A percentile compares a stretch with the other conserved stretches of the same genome.
Evolutionary conservation across 177 flowering plant species (phyloP).

Genomic region (Vitis hybrid): DNA sequence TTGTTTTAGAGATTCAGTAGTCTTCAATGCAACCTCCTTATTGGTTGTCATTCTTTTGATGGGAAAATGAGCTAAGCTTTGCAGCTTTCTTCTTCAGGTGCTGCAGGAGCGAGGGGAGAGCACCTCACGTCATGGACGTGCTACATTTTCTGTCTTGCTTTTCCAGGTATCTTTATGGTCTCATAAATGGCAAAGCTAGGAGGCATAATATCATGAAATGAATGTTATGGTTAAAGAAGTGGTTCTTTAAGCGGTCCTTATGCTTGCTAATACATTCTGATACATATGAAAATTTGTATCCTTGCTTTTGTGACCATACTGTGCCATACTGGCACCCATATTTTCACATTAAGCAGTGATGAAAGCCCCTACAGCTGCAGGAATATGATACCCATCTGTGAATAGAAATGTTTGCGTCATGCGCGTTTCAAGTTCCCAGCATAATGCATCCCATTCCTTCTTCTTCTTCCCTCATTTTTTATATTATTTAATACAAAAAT

Average conservation of each 20-base stretch:
- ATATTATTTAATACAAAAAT: neutral
- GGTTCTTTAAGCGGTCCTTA: neutral
- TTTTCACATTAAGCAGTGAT: conserved; percentile 2
- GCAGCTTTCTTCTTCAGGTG: conserved; percentile 48
- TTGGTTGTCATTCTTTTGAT: neutral
- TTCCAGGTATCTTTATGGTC: conserved; percentile 66
- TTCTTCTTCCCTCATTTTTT: no score
- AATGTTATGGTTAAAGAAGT: no score
- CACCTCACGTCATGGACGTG: conserved; percentile 99
- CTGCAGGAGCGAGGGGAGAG: conserved; percentile 99
- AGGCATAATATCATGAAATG: neutral
- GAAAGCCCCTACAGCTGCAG: neutral
- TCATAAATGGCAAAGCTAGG: neutral
- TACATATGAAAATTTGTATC: neutral
- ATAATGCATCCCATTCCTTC: no score
- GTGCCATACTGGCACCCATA: no score
- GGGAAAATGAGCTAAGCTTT: neutral
- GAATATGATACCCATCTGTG: neutral
- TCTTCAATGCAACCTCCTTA: neutral
- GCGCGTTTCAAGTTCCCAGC: neutral
- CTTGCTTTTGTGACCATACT: conserved; percentile 4
- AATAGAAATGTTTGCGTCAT: neutral
- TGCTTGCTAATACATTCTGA: neutral
- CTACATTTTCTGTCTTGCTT: conserved; percentile 96
- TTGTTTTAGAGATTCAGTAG: neutral